Base-by-base conservation (phyloP, 371 early-diverging fungal genomes). In the Mortierella sp. region DNA sequence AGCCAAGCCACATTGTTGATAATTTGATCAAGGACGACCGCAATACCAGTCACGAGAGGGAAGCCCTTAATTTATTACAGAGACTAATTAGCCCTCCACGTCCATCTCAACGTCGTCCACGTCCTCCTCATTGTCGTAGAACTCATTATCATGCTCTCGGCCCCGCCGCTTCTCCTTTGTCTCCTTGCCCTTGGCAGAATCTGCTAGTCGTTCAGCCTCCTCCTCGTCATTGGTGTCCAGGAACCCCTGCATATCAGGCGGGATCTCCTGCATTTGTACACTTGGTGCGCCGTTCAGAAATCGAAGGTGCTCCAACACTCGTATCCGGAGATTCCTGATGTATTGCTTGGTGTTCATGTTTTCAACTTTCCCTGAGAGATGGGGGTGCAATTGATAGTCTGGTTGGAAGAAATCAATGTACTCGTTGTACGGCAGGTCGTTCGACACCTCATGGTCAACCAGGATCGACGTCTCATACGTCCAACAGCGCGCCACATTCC, bases 401-500 rank as follows among this genome's bases (percentile, higher is more conserved):
- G 98, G 98, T 10, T 91, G 93, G 84, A 96, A 98, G 77, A 94
- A 96, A 24, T 94, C 93, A 71, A 91, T 90, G 80, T 95, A 96
- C 79, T 93, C 93, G 71, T 94, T 95, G 60, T 92, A 90, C 1
- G 98, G 96, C 28, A 97, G 85, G 48, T 94, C 92, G 71, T 94
- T 90, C n/a, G 92, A 92, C 6, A 97, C 84, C n/a, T 94, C 92
- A 19, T 94, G 91, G n/a, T 85, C 79, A 10, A 85, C 72, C 14
- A 85, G 77, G 5, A 98, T 89, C 6, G 97, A 95, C 1, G 99
- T 99, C 87, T 99, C 99, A 89, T 98, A 99, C 0, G 98, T 96
- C 99, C 99, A 99, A 19, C 97, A 95, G 65, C 99, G 92, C 16
- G 98, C 95, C 0, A 99, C 99, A 89, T 99, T 99, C 77, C 98